Evolutionary conservation across 2,329 filamentous ascomycete species (phyloP), one percentile per base, ranked within the genome.

Genomic region (Berkeleyomyces rouxiae): DNA sequence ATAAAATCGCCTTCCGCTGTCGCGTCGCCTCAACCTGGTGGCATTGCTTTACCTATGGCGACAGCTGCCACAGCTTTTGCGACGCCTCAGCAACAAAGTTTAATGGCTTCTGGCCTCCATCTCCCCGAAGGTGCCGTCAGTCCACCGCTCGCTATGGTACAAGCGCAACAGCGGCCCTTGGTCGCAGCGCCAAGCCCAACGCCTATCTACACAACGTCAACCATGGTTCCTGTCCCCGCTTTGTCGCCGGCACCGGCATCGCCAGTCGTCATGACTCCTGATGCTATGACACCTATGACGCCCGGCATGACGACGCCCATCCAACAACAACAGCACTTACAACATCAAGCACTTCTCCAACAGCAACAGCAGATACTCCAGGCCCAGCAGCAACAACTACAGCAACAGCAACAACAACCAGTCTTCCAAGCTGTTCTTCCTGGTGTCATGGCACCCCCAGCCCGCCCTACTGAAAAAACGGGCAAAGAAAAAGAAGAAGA

Each of bases 401-500:
- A 63, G 44, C 61, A 63, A 59, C 46, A 58, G 16, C 59, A 40
- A 47, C 61, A 47, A 31, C 63, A 57, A n/a, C 44, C 60, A 44
- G 7, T 53, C 49, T 46, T 62, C 16, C 63, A 53, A 58, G 61
- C 47, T 63, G 70, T 69, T 66, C 73, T 68, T 40, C 67, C 68
- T 7, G 76, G 73, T 63, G 68, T 71, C 55, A 85, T 82, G 81
- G 80, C 79, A 0, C 82, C 76, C 65, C 83, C 80, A 68, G 84
- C 79, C 68, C 82, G 81, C 69, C 82, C 78, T 64, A 77, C 78
- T 16, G 86, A 87, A 63, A 78, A 78, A 67, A 80, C 83, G 51
- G 78, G 80, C 10, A 89, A 84, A 67, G 79, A 80, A 62, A 77
- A 78, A 62, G 76, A 81, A 63, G 83, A 91, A 63, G 76, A 82